Percentiles rank a stretch among this genome's conserved stretches.
Conservation (phyloP, 2,329 filamentous ascomycete genomes). For the Venturia nashicola region DNA sequence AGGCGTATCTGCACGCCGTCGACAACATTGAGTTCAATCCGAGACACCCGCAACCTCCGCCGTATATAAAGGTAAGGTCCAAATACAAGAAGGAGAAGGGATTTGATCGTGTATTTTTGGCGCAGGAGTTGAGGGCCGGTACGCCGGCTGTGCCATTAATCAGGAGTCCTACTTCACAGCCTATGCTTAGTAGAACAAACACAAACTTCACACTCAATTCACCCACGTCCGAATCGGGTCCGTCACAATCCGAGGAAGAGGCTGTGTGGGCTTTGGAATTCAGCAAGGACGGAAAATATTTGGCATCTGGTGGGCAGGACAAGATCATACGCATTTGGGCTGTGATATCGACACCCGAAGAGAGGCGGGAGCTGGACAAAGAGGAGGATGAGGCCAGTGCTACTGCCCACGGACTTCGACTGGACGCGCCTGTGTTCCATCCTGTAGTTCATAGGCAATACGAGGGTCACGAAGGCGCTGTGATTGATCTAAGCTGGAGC, state of each 20-base stretch:
- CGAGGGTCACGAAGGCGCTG: conserved; percentile 68
- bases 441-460: conserved; percentile 70
- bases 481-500: conserved; percentile 92
- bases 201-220: neutral
- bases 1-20: conserved; percentile 66
- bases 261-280: conserved; percentile 91
- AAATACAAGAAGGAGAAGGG: conserved; percentile 71
- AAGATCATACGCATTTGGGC: conserved; percentile 77
- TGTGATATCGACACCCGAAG: conserved; percentile 71
- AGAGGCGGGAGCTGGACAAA: conserved; percentile 60
- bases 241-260: conserved; percentile 35
- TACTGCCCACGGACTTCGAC: conserved; percentile 40
- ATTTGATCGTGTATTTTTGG: conserved; percentile 80
- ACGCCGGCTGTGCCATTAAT: conserved; percentile 11
- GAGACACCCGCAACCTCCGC: conserved; percentile 74
- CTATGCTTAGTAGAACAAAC: neutral
- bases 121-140: conserved; percentile 57
- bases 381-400: conserved; percentile 44
- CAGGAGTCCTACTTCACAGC: neutral
- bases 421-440: conserved; percentile 85
- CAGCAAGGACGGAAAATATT: conserved; percentile 78
- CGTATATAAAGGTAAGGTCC: conserved; percentile 76
- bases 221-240: neutral
- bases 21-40: conserved; percentile 67
- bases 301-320: conserved; percentile 89